Percentiles rank a stretch among this genome's conserved stretches.
Conservation (phyloP, 176 grass and related monocot genomes). For the Paspalum vaginatum region DNA sequence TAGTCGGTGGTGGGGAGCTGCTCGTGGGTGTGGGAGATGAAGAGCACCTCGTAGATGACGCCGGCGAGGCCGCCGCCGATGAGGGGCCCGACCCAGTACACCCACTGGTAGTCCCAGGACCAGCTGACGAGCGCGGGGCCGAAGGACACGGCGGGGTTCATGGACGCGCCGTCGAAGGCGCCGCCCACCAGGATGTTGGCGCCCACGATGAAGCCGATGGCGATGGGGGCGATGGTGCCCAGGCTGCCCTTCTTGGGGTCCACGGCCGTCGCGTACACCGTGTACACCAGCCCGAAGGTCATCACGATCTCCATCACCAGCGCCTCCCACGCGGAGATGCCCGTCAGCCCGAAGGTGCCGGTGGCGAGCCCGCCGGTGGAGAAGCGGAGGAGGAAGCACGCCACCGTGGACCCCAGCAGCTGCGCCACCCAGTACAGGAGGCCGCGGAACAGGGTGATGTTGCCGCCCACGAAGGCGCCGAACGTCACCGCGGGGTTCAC, state of each 20-base stretch:
- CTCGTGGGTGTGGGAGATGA: conserved; percentile 76
- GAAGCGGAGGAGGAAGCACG: conserved; percentile 84
- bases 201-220: conserved; percentile 95
- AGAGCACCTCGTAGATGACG: conserved; percentile 80
- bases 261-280: conserved; percentile 87
- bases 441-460: conserved; percentile 90
- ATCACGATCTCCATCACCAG: conserved; percentile 89
- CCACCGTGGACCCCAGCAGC: conserved; percentile 74
- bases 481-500: conserved; percentile 98
- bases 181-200: conserved; percentile 91
- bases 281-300: conserved; percentile 99
- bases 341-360: conserved; percentile 69
- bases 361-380: conserved; percentile 68
- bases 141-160: conserved; percentile 98
- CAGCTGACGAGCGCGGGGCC: conserved; percentile 92
- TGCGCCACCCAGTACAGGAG: conserved; percentile 93
- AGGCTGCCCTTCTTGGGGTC: conserved; percentile 89
- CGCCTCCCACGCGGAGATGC: conserved; percentile 62
- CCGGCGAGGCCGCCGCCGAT: conserved; percentile 82
- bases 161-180: conserved; percentile 84
- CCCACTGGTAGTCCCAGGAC: conserved; percentile 86
- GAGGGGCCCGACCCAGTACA: conserved; percentile 93
- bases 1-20: conserved; percentile 77
- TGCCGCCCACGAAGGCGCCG: conserved; percentile 87
- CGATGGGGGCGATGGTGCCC: conserved; percentile 87